These are phyloP conservation scores for Quercus phellos DNA, from an alignment of 331 rosid genomes.

Conservation along the genomic window DNA sequence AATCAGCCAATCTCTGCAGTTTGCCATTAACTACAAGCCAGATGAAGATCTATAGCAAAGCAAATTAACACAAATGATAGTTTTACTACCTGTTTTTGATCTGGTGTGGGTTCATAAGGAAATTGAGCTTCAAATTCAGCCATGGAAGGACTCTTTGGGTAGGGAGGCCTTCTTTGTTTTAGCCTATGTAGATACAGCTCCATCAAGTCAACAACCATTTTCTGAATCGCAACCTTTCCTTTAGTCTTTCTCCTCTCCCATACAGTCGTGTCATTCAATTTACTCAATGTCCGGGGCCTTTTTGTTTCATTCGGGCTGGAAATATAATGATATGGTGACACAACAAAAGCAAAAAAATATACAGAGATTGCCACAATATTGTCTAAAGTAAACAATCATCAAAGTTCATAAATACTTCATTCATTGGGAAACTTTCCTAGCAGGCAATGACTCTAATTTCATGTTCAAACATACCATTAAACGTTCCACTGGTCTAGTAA, in stretches of 20 bases:
- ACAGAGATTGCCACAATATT: background rate
- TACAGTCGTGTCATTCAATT: slow-evolving; percentile 60
- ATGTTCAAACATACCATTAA: background rate
- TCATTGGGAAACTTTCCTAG: background rate
- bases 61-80: background rate
- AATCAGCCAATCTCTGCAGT: background rate
- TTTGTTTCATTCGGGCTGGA: slow-evolving; percentile 80
- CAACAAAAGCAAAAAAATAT: background rate
- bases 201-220: slow-evolving; percentile 98
- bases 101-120: slow-evolving; percentile 79
- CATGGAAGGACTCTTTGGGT: slow-evolving; percentile 46
- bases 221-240: slow-evolving; percentile 92
- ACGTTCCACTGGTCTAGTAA: too few species aligned
- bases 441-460: background rate
- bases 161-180: slow-evolving; percentile 82
- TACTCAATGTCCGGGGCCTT: slow-evolving; percentile 77
- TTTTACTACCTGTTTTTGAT: slow-evolving; percentile 63
- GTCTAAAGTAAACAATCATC: too few species aligned
- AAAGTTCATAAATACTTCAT: too few species aligned
- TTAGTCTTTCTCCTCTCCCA: slow-evolving; percentile 85
- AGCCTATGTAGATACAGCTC: slow-evolving; percentile 86
- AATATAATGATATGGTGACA: slow-evolving; percentile 12
- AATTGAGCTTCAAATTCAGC: slow-evolving; percentile 60
- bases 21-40: background rate
- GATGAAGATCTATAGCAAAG: background rate